phyloP scores from a whole-genome alignment of 2,329 filamentous ascomycete genomes.

The Beauveria asiatica region DNA sequence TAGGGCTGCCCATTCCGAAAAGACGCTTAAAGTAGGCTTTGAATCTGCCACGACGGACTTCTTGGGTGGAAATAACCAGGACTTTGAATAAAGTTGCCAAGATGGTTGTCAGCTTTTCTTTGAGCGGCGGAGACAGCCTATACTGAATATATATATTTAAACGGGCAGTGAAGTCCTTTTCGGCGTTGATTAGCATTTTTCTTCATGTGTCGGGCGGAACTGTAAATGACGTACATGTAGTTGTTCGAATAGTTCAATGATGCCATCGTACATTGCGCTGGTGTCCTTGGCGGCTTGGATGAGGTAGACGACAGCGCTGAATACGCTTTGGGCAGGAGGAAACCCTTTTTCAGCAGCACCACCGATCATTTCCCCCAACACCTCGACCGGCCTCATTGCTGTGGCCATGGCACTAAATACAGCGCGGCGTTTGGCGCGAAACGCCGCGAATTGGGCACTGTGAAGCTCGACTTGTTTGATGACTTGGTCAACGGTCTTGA shows the following conservation, averaged over 20 bases:
- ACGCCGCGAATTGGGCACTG: slow-evolving; percentile 28
- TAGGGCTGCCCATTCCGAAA: slow-evolving; percentile 30
- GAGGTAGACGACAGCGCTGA: slow-evolving; percentile 34
- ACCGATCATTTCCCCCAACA: slow-evolving; percentile 29
- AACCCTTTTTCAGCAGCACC: slow-evolving; percentile 31
- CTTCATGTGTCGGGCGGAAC: not conserved
- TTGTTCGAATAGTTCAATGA: slow-evolving; percentile 34
- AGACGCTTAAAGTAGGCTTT: slow-evolving; percentile 33
- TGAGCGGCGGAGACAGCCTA: slow-evolving; percentile 28
- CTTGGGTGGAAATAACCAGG: slow-evolving; percentile 33
- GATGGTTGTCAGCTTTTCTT: slow-evolving; percentile 32
- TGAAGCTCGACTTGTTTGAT: slow-evolving; percentile 23
- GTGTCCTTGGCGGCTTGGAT: slow-evolving; percentile 36
- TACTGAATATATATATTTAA: slow-evolving; percentile 32
- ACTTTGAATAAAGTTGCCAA: slow-evolving; percentile 36
- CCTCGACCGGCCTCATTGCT: slow-evolving; percentile 29
- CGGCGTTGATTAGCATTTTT: not conserved
- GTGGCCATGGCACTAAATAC: slow-evolving; percentile 26
- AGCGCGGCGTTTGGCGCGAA: slow-evolving; percentile 26
- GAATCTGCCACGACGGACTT: slow-evolving; percentile 31
- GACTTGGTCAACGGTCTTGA: slow-evolving; percentile 25
- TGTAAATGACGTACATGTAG: slow-evolving; percentile 22
- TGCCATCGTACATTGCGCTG: slow-evolving; percentile 35
- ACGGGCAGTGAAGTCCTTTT: slow-evolving; percentile 33
- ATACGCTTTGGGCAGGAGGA: slow-evolving; percentile 32